Conservation (phyloP, 1,284 basidiomycete genomes). For the Ceratobasidium sp. region DNA sequence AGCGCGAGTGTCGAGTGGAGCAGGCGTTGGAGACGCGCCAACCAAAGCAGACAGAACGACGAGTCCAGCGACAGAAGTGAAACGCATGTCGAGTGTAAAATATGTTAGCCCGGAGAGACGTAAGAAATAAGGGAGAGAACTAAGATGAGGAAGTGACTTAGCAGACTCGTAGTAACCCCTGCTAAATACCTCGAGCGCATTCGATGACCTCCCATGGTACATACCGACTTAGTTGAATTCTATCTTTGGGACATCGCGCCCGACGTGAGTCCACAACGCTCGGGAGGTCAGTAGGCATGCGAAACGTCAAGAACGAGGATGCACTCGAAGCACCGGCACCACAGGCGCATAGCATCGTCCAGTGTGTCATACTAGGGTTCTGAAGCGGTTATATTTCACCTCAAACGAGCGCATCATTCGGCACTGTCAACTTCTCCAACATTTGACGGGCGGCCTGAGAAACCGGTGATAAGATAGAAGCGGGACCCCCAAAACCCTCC, state of each 20-base stretch:
- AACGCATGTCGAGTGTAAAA: conserved; percentile 15
- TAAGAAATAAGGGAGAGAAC: neutral
- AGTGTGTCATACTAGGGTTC: neutral
- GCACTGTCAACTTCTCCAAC: conserved; percentile 3
- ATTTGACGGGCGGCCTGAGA: conserved; percentile 4
- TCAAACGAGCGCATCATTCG: conserved; percentile 7
- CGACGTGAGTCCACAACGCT: neutral
- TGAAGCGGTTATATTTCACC: conserved; percentile 10
- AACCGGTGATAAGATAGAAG: neutral
- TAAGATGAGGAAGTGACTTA: neutral
- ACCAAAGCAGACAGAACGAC: conserved; percentile 1
- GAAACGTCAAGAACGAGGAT: conserved; percentile 2
- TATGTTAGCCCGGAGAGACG: neutral
- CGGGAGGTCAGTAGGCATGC: neutral
- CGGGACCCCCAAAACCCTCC: neutral
- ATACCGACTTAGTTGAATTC: neutral
- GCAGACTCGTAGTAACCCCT: neutral
- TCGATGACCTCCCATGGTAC: conserved; percentile 16
- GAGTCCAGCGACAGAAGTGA: conserved; percentile 17
- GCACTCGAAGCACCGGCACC: neutral
- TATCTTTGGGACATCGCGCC: neutral
- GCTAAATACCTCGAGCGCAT: conserved; percentile 24
- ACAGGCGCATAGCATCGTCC: neutral
- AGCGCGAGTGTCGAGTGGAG: conserved; percentile 14
- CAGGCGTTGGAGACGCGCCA: neutral